Evolutionary conservation across 2,329 filamentous ascomycete genomes (phyloP).

Genomic region (Immersiporthe knoxdaviesiana): DNA sequence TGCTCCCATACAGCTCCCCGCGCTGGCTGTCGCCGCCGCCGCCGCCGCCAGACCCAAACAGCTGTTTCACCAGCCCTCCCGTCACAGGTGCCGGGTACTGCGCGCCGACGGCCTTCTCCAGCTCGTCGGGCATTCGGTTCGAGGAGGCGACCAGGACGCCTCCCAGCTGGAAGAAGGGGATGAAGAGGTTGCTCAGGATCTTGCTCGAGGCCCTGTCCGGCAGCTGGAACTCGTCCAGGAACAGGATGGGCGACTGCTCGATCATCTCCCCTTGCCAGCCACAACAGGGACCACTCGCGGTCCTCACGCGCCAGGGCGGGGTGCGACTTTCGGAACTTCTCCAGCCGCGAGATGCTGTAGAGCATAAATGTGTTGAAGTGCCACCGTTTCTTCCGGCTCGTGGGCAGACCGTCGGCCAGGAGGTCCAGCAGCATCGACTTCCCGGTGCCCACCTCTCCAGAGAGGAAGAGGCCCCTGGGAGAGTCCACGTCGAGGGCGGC

Average conservation of each 20-base stretch:
- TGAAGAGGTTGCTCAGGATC: conserved; percentile 78
- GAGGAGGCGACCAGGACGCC: conserved; percentile 80
- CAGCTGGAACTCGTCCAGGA: conserved; percentile 82
- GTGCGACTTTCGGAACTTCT: conserved; percentile 58
- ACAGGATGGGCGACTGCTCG: conserved; percentile 74
- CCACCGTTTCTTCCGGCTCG: conserved; percentile 72
- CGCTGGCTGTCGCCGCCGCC: conserved; percentile 40
- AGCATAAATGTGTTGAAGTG: conserved; percentile 90
- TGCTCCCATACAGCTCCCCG: conserved; percentile 59
- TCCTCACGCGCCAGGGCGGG: conserved; percentile 33
- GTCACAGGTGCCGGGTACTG: conserved; percentile 64
- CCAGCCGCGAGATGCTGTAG: conserved; percentile 72
- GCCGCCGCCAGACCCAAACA: conserved; percentile 44
- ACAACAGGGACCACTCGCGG: conserved; percentile 69
- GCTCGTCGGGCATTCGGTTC: conserved; percentile 81
- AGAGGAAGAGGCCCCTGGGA: conserved; percentile 74
- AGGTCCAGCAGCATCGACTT: conserved; percentile 86
- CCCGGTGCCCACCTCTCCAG: conserved; percentile 80
- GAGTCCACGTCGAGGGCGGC: conserved; percentile 72
- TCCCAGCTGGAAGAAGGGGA: conserved; percentile 79
- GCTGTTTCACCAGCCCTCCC: conserved; percentile 54
- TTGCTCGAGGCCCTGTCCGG: conserved; percentile 78
- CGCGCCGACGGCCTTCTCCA: conserved; percentile 74
- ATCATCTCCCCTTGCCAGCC: conserved; percentile 77
- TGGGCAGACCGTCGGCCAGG: conserved; percentile 77